phyloP scores from a whole-genome alignment of 805 yeast species.

The Barnettozyma botsteinii region DNA sequence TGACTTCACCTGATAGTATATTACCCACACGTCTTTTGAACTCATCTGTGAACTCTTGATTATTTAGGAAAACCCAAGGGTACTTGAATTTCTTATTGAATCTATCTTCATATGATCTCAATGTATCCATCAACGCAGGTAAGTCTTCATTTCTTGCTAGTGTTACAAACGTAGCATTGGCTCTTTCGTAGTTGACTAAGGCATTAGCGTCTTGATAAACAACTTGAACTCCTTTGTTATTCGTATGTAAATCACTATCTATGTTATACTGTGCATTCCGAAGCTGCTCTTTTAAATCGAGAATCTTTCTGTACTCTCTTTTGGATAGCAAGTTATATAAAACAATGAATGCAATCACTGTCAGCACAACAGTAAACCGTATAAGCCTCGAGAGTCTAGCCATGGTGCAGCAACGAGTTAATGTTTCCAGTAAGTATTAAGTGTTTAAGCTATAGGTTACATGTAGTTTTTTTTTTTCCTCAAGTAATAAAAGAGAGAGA shows the following conservation, averaged over 20 bases:
- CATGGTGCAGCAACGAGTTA: slow-evolving; percentile 4
- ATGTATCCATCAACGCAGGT: slow-evolving; percentile 44
- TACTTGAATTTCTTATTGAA: slow-evolving; percentile 67
- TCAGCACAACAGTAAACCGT: slow-evolving; percentile 17
- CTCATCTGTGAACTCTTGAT: slow-evolving; percentile 36
- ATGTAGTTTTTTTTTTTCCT: too few relatives aligned
- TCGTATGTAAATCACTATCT: slow-evolving; percentile 10
- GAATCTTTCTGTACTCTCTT: slow-evolving; percentile 14
- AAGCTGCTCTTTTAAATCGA: slow-evolving; percentile 17
- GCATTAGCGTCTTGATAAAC: slow-evolving; percentile 43
- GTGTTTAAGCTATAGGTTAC: too few relatives aligned
- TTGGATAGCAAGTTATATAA: slow-evolving; percentile 17
- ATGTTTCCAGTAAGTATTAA: not conserved
- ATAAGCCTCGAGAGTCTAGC: slow-evolving; percentile 13
- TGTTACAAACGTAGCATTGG: slow-evolving; percentile 61
- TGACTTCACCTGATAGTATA: slow-evolving; percentile 36
- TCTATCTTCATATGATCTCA: slow-evolving; percentile 68
- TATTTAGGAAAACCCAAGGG: slow-evolving; percentile 73
- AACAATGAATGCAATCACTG: slow-evolving; percentile 14
- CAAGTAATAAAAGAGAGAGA: too few relatives aligned
- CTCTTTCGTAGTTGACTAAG: slow-evolving; percentile 31
- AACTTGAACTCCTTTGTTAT: slow-evolving; percentile 6
- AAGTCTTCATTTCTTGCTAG: slow-evolving; percentile 61
- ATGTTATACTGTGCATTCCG: slow-evolving; percentile 15
- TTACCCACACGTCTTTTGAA: slow-evolving; percentile 30